Base-by-base conservation (phyloP, 83 land plant species). In the Isoetes engelmannii region DNA sequence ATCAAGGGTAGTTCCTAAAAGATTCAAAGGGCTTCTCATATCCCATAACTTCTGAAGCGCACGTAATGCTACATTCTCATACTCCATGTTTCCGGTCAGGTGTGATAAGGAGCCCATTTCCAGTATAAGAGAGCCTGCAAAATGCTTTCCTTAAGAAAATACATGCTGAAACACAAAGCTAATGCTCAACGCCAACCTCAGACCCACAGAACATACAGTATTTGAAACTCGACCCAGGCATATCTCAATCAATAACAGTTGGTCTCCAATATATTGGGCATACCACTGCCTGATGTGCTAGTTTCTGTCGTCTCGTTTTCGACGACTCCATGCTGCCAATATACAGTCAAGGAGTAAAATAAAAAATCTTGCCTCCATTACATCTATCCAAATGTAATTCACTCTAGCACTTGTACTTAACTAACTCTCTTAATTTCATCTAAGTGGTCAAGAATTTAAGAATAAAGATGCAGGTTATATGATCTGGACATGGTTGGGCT, bases 251-350 rank as follows among this genome's bases (percentile, higher is more conserved):
- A 59, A 10, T 18, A 6, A 71, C n/a, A 51, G 54, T 51, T 12
- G 12, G 0, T 51, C 54, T 51, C n/a, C n/a, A 51, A 51, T 12
- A 10, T 3, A 51, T 46, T 17, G 6, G 49, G 53, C 88, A 71
- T 56, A 89, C 95, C 95, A 78, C 95, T 87, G 44, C 95, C 91
- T 51, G 95, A 90, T 63, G 95, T 90, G 70, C 95, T 90, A 48
- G 95, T 87, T 80, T 87, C 95, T 44, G 92, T 83, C 41, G 89
- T 87, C 77, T 90, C 95, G 65, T 85, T 81, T 75, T 78, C 84
- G 83, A 81, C 79, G 37, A 90, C 92, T 74, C 95, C 95, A 78
- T 84, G 61, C 95, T 90, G 46, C 12, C 62, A 19, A 63, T 15
- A 63, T 4, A 63, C 18, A 46, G 49, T 18, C n/a, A 47, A 48